Percentiles rank a stretch among this genome's conserved stretches.
Conservation (phyloP, 441 rosid species). For the Gossypium trilobum region DNA sequence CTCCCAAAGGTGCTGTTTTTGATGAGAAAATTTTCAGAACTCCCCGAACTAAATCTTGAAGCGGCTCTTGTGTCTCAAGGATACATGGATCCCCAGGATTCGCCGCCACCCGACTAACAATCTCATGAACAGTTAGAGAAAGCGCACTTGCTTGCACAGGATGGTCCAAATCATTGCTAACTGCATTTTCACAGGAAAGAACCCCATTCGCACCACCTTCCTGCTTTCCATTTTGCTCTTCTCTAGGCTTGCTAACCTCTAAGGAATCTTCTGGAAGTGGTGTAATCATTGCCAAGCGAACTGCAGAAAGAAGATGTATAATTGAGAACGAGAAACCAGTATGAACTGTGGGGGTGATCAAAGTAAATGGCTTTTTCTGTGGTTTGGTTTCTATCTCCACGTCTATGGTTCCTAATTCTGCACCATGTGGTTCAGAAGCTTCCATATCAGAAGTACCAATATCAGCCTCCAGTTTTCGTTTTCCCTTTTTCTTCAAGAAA, state of each 20-base stretch:
- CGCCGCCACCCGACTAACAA: conserved; percentile 71
- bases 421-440: conserved; percentile 39
- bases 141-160: conserved; percentile 42
- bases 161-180: conserved; percentile 34
- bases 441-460: conserved; percentile 42
- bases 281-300: conserved; percentile 76
- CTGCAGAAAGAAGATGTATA: conserved; percentile 92
- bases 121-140: conserved; percentile 76
- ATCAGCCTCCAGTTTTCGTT: conserved; percentile 58
- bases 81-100: conserved; percentile 95
- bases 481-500: conserved; percentile 58
- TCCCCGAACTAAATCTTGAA: conserved; percentile 92
- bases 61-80: conserved; percentile 93
- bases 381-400: conserved; percentile 65
- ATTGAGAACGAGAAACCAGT: conserved; percentile 91
- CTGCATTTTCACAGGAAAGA: conserved; percentile 35
- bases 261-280: conserved; percentile 54
- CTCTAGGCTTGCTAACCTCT: conserved; percentile 43
- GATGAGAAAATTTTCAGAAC: conserved; percentile 86
- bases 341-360: conserved; percentile 89
- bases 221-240: conserved; percentile 38
- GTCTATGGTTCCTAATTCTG: conserved; percentile 40
- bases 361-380: conserved; percentile 71
- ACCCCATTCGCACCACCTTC: conserved; percentile 44
- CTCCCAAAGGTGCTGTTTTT: conserved; percentile 90